Percentiles rank a stretch among this genome's conserved stretches.
phyloP scores from a whole-genome alignment of 768 basidiomycete species.

The Lactarius vividus region DNA sequence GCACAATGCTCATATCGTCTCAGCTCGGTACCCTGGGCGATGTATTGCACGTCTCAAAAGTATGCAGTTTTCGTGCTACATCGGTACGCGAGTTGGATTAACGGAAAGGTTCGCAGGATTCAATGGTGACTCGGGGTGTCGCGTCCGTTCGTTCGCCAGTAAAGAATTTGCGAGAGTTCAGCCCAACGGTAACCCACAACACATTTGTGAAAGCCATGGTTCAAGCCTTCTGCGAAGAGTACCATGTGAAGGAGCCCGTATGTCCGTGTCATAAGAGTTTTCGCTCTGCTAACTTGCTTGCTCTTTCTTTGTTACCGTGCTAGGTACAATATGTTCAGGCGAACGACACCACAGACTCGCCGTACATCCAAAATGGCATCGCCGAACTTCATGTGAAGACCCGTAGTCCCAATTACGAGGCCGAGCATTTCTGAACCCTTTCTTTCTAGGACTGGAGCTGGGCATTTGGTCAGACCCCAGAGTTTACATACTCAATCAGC shows the following conservation, averaged over 20 bases:
- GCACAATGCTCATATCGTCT: slow-evolving; percentile 95
- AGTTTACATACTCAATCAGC: slow-evolving; percentile 68
- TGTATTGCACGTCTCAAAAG: slow-evolving; percentile 65
- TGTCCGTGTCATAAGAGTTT: background rate
- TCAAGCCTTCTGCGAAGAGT: slow-evolving; percentile 62
- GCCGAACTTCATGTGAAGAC: slow-evolving; percentile 64
- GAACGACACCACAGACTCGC: slow-evolving; percentile 48
- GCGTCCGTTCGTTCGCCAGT: slow-evolving; percentile 93
- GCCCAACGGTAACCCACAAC: slow-evolving; percentile 56
- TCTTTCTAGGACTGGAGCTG: slow-evolving; percentile 80
- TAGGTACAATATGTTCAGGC: slow-evolving; percentile 28
- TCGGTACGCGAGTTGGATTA: background rate
- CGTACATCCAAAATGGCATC: slow-evolving; percentile 67
- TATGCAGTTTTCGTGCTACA: slow-evolving; percentile 33
- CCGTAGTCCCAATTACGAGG: background rate
- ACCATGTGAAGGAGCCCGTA: slow-evolving; percentile 42
- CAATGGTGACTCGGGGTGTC: slow-evolving; percentile 82
- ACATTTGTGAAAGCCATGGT: slow-evolving; percentile 68
- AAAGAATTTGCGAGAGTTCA: slow-evolving; percentile 67
- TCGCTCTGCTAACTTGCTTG: background rate
- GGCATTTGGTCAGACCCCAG: slow-evolving; percentile 90
- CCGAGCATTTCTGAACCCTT: background rate
- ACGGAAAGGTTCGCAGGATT: slow-evolving; percentile 46
- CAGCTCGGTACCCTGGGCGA: slow-evolving; percentile 68
- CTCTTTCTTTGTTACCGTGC: background rate